Base-by-base conservation (phyloP, 2,329 filamentous ascomycete species). In the Pseudopyricularia javanii region DNA sequence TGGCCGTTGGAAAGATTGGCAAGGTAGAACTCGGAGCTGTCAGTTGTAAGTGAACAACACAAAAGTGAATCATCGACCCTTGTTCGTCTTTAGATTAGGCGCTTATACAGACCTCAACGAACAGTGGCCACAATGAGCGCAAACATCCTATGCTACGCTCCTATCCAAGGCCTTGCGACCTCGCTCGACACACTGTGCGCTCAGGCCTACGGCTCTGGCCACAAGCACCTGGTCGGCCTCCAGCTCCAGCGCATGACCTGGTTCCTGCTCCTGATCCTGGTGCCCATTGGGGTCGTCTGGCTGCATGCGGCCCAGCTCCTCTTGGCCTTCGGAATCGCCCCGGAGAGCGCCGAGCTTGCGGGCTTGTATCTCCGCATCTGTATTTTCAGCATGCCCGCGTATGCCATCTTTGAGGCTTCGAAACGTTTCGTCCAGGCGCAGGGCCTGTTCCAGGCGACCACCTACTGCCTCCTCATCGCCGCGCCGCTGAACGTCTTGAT, bases 201-300 rank as follows among this genome's bases (percentile, higher is more conserved):
- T 0, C 91, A 97, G 67, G 91, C 93, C 0, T 97, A 94, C 64
- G 91, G 93, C 2, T 94, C 88, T 1, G 91, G 91, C 0, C 86
- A 86, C 64, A 94, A 86, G 64, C 86, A 91, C 59, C 79, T 97
- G 5, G 91, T 97, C 11, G 91, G 88, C 2, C 67, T 93, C 53
- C 87, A 93, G 61, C 73, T 90, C 57, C 86, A 93, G 66, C 75
- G 87, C 49, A 91, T 91, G 86, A 72, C 85, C 1, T 86, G 77
- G 62, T 91, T 94, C 62, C 73, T 91, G 3, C 81, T 48, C 24
- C 12, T 84, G 74, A 59, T 77, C 1, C 75, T 90, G 55, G 82
- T 83, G 1, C 88, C 88, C 0, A 82, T 93, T 56, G 78, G 75
- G 2, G 63, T 80, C 3, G 67, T 90, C 35, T 93, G 88, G 86